These are phyloP conservation scores for Paecilomyces dactylethromorphus DNA, from an alignment of 2,329 filamentous ascomycete genomes.

Conservation along the genomic window DNA sequence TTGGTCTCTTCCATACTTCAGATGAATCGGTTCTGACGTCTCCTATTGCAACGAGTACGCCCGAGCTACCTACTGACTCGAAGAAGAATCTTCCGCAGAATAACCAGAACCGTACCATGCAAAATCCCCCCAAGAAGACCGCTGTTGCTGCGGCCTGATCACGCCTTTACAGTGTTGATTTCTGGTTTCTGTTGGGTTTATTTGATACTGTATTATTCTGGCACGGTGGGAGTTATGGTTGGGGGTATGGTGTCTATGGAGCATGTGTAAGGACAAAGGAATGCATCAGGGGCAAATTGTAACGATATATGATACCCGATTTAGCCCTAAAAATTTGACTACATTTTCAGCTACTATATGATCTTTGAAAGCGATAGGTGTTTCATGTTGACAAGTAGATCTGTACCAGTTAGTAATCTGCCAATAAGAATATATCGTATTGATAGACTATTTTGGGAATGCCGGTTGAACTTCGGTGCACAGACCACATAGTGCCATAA, in stretches of 20 bases:
- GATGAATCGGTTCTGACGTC: constrained; percentile 18
- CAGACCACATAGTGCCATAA: neutral
- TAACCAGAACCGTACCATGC: constrained; percentile 3
- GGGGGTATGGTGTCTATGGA: neutral
- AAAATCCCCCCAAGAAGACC: constrained; percentile 13
- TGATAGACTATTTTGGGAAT: neutral
- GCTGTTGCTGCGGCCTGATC: constrained; percentile 11
- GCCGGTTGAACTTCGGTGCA: neutral
- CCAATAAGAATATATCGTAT: too few relatives aligned
- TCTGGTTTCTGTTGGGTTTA: neutral
- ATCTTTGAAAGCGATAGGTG: too few relatives aligned
- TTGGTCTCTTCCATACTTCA: constrained; percentile 26
- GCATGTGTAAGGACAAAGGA: neutral
- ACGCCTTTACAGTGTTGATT: constrained; percentile 1
- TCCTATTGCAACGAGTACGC: constrained; percentile 14
- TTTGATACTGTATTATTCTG: neutral
- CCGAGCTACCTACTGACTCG: constrained; percentile 17
- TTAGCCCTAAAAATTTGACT: neutral
- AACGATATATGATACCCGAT: constrained; percentile 26
- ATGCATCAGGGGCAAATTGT: constrained; percentile 12
- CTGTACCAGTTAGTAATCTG: too few relatives aligned
- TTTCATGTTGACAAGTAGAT: too few relatives aligned
- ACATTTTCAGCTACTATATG: neutral
- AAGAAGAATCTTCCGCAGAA: constrained; percentile 10
- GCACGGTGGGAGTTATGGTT: neutral